These are phyloP conservation scores for Capsicum pubescens DNA, from an alignment of 257 asterid genomes.

Conservation along the genomic window DNA sequence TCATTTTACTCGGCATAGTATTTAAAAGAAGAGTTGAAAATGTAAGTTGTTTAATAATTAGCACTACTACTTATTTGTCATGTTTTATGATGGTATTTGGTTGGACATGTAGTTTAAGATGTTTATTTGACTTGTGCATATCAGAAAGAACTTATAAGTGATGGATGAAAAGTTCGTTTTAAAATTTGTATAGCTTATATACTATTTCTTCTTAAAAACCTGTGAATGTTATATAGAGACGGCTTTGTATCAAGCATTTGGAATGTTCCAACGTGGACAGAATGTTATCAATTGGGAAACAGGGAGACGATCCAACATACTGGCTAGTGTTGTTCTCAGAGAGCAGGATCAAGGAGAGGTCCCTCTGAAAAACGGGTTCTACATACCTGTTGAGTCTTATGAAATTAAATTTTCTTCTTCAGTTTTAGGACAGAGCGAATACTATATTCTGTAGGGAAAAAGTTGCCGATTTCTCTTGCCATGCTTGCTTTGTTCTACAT, in stretches of 20 bases:
- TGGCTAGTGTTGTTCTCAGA: neutral
- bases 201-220: neutral
- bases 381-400: neutral
- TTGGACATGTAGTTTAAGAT: neutral
- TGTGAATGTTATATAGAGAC: neutral
- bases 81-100: neutral
- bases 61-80: neutral
- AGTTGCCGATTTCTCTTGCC: neutral
- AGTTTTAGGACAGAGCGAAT: neutral
- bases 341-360: neutral
- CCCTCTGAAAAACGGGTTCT: neutral
- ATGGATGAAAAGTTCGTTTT: neutral
- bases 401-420: neutral
- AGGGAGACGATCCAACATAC: neutral
- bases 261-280: neutral
- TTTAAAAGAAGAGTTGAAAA: constrained; percentile 4
- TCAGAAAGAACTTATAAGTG: neutral
- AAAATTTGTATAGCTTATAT: neutral
- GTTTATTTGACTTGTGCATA: neutral
- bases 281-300: neutral
- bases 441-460: neutral
- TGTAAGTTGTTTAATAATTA: neutral
- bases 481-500: neutral
- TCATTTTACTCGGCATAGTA: neutral
- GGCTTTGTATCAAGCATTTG: neutral